These are phyloP conservation scores for Metschnikowia anglica DNA, from an alignment of 805 yeast genomes.

Conservation along the genomic window DNA sequence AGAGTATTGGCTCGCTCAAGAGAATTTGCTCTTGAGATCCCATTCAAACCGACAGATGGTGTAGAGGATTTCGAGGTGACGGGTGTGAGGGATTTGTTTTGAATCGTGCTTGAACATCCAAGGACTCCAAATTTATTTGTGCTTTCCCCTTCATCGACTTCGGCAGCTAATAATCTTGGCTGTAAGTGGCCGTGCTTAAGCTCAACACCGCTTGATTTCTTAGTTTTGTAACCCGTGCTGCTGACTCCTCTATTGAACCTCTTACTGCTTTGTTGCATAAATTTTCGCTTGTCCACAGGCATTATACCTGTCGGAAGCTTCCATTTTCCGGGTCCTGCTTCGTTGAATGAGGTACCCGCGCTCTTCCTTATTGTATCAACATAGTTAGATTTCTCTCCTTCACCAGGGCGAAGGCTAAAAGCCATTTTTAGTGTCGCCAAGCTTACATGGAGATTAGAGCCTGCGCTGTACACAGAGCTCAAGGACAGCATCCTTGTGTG, in stretches of 20 bases:
- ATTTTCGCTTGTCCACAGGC: conserved; percentile 40
- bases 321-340: conserved; percentile 47
- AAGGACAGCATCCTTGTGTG: conserved; percentile 27
- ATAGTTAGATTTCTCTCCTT: conserved; percentile 52
- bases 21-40: conserved; percentile 29
- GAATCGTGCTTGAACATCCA: conserved; percentile 11
- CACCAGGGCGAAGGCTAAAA: conserved; percentile 42
- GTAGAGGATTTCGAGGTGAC: conserved; percentile 17
- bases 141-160: conserved; percentile 54
- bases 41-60: conserved; percentile 10
- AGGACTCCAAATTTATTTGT: conserved; percentile 17
- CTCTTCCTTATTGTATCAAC: conserved; percentile 44
- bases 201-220: conserved; percentile 48
- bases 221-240: conserved; percentile 14
- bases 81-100: conserved; percentile 14
- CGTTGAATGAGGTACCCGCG: conserved; percentile 50
- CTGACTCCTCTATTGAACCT: conserved; percentile 15
- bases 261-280: conserved; percentile 22
- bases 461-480: conserved; percentile 36
- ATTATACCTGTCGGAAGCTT: conserved; percentile 56
- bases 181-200: conserved; percentile 62
- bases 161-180: conserved; percentile 70
- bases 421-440: conserved; percentile 38
- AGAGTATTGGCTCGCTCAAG: conserved; percentile 34
- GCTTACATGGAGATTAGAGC: conserved; percentile 37